A percentile compares a stretch with the other conserved stretches of the same genome.
Conservation (phyloP, 1,139 yeast species). For the Tardiomyces depauwii region DNA sequence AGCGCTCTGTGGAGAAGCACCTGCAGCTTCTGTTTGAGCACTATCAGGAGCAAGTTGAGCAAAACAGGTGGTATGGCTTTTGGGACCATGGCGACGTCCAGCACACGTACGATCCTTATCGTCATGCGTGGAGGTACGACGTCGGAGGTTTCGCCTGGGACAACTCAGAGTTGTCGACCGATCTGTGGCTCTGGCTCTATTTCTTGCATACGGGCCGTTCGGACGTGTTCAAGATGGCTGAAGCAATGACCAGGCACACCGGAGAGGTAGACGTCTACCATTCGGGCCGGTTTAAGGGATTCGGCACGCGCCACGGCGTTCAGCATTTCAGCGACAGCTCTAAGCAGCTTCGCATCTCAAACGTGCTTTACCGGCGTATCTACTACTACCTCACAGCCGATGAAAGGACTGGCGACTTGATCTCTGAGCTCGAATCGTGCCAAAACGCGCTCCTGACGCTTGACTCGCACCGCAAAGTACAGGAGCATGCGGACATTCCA, state of each 20-base stretch:
- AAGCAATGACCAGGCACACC: slow-evolving; percentile 9
- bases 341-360: slow-evolving; percentile 6
- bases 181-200: slow-evolving; percentile 5
- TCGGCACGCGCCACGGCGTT: slow-evolving; percentile 11
- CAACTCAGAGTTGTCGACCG: slow-evolving; percentile 7
- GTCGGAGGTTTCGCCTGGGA: slow-evolving; percentile 12
- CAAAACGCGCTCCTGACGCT: slow-evolving; percentile 7
- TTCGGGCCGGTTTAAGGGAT: slow-evolving; percentile 4
- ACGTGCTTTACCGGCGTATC: slow-evolving; percentile 5
- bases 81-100: slow-evolving; percentile 12
- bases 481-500: slow-evolving; percentile 5
- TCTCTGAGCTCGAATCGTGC: slow-evolving; percentile 7
- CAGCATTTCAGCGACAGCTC: slow-evolving; percentile 12
- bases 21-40: slow-evolving; percentile 5
- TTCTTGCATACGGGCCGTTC: slow-evolving; percentile 3
- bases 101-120: slow-evolving; percentile 8
- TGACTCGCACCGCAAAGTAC: slow-evolving; percentile 13
- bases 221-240: slow-evolving; percentile 5
- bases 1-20: slow-evolving; percentile 4
- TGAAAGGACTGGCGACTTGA: slow-evolving; percentile 11
- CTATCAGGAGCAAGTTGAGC: slow-evolving; percentile 7
- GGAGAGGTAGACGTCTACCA: slow-evolving; percentile 6
- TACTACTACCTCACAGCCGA: slow-evolving; percentile 10
- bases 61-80: slow-evolving; percentile 11
- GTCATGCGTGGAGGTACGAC: slow-evolving; percentile 9